Percentiles rank a stretch among this genome's conserved stretches.
Conservation (phyloP, 2,329 filamentous ascomycete genomes). For the Microdochium trichocladiopsis region DNA sequence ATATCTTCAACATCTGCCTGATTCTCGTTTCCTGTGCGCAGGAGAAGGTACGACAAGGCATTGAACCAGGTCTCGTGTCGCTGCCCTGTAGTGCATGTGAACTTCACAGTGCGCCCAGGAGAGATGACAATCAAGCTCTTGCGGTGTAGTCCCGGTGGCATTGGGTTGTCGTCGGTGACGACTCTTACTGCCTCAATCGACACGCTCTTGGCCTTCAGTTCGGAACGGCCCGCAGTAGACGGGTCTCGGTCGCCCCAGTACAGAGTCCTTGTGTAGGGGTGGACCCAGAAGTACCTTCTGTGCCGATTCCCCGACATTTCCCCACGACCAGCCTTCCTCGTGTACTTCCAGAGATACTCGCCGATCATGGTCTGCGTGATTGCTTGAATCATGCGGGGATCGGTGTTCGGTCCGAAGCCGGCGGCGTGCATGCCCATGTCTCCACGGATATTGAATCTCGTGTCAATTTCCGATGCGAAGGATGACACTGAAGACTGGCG, state of each 20-base stretch:
- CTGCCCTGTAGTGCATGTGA: constrained; percentile 89
- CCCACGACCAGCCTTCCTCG: constrained; percentile 82
- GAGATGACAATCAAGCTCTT: constrained; percentile 90
- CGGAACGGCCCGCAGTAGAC: constrained; percentile 65
- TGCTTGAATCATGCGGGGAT: constrained; percentile 97
- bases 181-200: constrained; percentile 89
- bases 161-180: constrained; percentile 88
- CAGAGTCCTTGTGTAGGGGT: constrained; percentile 90
- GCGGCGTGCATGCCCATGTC: constrained; percentile 44
- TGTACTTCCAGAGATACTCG: constrained; percentile 99
- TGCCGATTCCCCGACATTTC: constrained; percentile 87
- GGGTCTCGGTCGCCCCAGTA: constrained; percentile 97
- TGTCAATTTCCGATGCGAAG: constrained; percentile 89
- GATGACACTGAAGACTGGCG: constrained; percentile 87
- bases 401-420: constrained; percentile 66
- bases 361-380: constrained; percentile 99
- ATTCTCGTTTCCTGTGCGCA: constrained; percentile 64
- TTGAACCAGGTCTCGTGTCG: constrained; percentile 99
- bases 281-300: constrained; percentile 96
- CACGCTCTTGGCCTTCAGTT: constrained; percentile 80
- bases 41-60: constrained; percentile 83
- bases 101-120: constrained; percentile 82
- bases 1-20: constrained; percentile 54
- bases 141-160: constrained; percentile 87
- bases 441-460: constrained; percentile 73